These are phyloP conservation scores for Stenogyne calaminthoides DNA, from an alignment of 305 asterid genomes.

Conservation along the genomic window DNA sequence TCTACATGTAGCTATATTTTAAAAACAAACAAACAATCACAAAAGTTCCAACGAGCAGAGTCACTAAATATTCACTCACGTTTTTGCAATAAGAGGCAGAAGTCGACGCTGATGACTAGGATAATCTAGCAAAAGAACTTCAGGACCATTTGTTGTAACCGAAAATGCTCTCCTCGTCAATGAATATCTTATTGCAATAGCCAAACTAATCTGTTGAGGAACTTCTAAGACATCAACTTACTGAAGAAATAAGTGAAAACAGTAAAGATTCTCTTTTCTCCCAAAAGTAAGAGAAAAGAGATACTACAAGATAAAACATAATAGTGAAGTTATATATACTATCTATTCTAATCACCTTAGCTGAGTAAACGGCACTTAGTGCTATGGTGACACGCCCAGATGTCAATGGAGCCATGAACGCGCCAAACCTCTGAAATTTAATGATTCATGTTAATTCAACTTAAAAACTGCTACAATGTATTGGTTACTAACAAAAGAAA, in stretches of 20 bases:
- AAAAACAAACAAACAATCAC: background rate
- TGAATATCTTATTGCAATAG: constrained; percentile 83
- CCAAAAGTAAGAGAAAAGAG: background rate
- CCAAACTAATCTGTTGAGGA: constrained; percentile 67
- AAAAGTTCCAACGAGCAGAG: background rate
- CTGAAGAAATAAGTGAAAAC: background rate
- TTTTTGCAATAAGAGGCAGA: constrained; percentile 94
- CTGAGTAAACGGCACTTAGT: constrained; percentile 63
- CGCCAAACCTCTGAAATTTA: constrained; percentile 84
- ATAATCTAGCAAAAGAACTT: constrained; percentile 91
- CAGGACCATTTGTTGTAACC: constrained; percentile 59
- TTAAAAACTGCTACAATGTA: background rate
- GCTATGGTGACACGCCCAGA: constrained; percentile 97
- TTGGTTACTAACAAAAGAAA: background rate
- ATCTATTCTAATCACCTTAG: constrained; percentile 59
- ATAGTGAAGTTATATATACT: constrained; percentile 1
- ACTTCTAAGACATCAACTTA: constrained; percentile 24
- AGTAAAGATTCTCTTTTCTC: background rate
- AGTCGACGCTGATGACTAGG: constrained; percentile 97
- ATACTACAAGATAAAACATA: background rate
- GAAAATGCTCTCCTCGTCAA: constrained; percentile 95
- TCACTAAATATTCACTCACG: constrained; percentile 48
- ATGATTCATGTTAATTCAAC: constrained; percentile 21
- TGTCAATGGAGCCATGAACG: constrained; percentile 97
- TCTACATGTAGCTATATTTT: background rate